Evolutionary conservation across 31 red algal genomes (phyloP).

Genomic region (Bonnemaisonia californica): DNA sequence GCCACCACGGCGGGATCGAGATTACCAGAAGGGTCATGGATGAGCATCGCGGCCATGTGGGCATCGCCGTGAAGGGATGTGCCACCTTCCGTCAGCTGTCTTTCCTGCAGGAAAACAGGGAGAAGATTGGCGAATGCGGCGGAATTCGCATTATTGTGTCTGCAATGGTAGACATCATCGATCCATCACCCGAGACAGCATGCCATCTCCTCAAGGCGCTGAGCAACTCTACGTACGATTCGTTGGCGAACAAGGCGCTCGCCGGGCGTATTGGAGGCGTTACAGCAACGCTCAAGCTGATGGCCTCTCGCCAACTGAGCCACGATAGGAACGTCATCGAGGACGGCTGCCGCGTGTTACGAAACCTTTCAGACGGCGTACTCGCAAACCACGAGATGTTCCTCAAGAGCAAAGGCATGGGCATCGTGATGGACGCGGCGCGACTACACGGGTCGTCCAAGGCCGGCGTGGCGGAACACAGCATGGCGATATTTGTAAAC

Average conservation of each 20-base stretch:
- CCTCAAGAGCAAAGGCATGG: conserved; percentile 45
- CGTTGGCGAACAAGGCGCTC: conserved; percentile 70
- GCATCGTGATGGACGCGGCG: conserved; percentile 38
- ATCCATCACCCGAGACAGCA: conserved; percentile 38
- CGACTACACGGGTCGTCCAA: conserved; percentile 32
- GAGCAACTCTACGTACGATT: conserved; percentile 70
- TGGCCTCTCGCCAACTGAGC: conserved; percentile 29
- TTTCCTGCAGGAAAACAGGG: conserved; percentile 56
- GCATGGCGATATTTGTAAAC: conserved; percentile 77
- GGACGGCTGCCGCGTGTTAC: conserved; percentile 66
- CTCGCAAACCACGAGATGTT: conserved; percentile 55
- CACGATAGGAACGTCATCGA: conserved; percentile 32
- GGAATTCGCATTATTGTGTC: conserved; percentile 48
- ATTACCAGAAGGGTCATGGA: conserved; percentile 50
- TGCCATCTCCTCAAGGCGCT: conserved; percentile 70
- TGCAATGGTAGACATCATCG: conserved; percentile 32
- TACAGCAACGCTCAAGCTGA: conserved; percentile 63
- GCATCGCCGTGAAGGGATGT: conserved; percentile 64
- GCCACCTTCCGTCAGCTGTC: conserved; percentile 57
- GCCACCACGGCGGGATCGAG: conserved; percentile 49
- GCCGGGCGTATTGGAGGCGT: conserved; percentile 69
- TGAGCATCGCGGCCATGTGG: conserved; percentile 44
- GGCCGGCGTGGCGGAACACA: conserved; percentile 72
- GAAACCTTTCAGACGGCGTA: conserved; percentile 76
- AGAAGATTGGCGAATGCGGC: conserved; percentile 31